Evolutionary conservation across 1,139 yeast species (phyloP).

Genomic region (Candida tetrigidarum): DNA sequence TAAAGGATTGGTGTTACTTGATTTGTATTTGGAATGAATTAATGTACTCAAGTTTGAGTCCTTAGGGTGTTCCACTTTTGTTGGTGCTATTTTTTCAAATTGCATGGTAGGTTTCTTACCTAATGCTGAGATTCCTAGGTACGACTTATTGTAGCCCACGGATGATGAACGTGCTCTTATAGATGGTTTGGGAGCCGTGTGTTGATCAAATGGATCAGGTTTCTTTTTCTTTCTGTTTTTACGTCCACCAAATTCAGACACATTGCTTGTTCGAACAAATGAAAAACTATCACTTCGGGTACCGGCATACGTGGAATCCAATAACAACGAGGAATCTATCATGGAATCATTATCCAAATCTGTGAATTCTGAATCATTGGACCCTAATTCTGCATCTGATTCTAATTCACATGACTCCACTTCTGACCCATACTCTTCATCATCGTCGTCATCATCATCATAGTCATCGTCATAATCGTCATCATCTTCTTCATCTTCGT

Average conservation of each 20-base stretch:
- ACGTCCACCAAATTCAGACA: conserved; percentile 17
- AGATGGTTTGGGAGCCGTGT: conserved; percentile 19
- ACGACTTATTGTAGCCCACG: conserved; percentile 10
- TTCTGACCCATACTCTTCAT: conserved; percentile 13
- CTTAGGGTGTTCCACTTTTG: conserved; percentile 9
- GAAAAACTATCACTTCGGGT: conserved; percentile 15
- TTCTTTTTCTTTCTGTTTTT: conserved; percentile 24
- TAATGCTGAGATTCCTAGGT: conserved; percentile 4
- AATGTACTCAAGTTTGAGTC: conserved; percentile 43
- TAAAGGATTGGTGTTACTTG: conserved; percentile 51
- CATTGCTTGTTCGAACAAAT: conserved; percentile 13
- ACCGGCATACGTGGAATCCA: conserved; percentile 26
- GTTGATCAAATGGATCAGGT: conserved; percentile 23
- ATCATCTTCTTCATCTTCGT: conserved; percentile 18
- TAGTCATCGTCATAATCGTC: conserved; percentile 23
- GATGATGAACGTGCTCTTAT: conserved; percentile 12
- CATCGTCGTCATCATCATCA: conserved; percentile 20
- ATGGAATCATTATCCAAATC: conserved; percentile 48
- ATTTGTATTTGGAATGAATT: conserved; percentile 39
- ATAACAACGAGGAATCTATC: conserved; percentile 34
- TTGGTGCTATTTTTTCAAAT: conserved; percentile 30
- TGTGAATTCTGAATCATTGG: conserved; percentile 49
- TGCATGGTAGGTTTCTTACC: conserved; percentile 18
- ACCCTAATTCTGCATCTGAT: conserved; percentile 11
- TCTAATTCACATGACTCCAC: conserved; percentile 24